These are phyloP conservation scores for Colletotrichum lindemuthianum DNA, from an alignment of 2,329 filamentous ascomycete species.

Conservation along the genomic window DNA sequence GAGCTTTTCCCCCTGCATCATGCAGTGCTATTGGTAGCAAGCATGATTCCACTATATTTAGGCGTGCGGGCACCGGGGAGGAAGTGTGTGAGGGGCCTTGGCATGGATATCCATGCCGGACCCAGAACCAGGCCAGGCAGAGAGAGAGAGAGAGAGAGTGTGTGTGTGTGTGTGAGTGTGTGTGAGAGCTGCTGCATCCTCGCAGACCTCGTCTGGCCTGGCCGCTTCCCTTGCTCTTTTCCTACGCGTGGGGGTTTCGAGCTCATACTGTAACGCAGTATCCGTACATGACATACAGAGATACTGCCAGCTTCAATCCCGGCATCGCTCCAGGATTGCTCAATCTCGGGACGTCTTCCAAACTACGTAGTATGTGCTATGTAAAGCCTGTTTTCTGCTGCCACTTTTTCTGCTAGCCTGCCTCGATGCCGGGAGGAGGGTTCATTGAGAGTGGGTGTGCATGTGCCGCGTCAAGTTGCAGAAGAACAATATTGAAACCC, in stretches of 20 bases:
- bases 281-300: too few species aligned
- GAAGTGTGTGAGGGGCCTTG: background rate
- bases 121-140: too few species aligned
- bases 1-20: slow-evolving; percentile 34
- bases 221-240: too few species aligned
- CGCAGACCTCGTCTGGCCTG: too few species aligned
- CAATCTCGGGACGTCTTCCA: too few species aligned
- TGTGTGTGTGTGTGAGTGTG: too few species aligned
- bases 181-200: too few species aligned
- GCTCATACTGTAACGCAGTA: background rate
- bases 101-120: slow-evolving; percentile 34
- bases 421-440: slow-evolving; percentile 12
- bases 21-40: slow-evolving; percentile 33
- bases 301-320: too few species aligned
- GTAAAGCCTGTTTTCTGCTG: background rate
- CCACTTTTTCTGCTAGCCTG: background rate
- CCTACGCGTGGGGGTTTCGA: slow-evolving; percentile 21
- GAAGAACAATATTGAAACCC: slow-evolving; percentile 21
- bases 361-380: too few species aligned
- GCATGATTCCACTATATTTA: slow-evolving; percentile 34
- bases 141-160: too few species aligned
- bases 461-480: background rate
- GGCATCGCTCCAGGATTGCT: too few species aligned
- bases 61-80: slow-evolving; percentile 16
- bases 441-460: slow-evolving; percentile 11